Evolutionary conservation across 1,284 basidiomycete genomes (phyloP).

Genomic region (Microbotryum silenes-acaulis): DNA sequence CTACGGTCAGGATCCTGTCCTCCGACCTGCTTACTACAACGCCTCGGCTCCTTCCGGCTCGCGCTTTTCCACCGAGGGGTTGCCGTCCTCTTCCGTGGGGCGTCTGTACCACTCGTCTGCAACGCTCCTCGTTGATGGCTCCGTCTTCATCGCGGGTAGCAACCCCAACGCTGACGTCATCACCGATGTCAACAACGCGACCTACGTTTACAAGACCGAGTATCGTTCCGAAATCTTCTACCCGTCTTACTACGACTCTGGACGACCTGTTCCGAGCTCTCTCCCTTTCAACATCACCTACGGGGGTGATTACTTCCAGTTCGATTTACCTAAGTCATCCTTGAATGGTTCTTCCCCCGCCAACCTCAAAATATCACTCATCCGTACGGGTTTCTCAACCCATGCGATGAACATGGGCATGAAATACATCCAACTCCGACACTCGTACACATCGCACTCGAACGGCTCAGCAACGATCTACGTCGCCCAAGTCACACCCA

Average conservation of each 20-base stretch:
- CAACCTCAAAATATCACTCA: conserved; percentile 38
- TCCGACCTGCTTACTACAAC: conserved; percentile 40
- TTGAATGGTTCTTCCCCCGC: conserved; percentile 6
- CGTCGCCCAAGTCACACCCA: conserved; percentile 36
- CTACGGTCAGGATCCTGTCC: conserved; percentile 37
- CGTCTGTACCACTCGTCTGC: conserved; percentile 61
- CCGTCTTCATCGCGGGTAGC: conserved; percentile 68
- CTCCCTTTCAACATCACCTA: conserved; percentile 9
- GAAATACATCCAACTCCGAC: conserved; percentile 37
- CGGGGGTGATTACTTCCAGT: conserved; percentile 14
- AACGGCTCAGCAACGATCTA: conserved; percentile 37
- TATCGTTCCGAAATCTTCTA: too few species aligned
- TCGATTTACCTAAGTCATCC: not conserved
- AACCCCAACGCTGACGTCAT: conserved; percentile 55
- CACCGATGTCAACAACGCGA: conserved; percentile 4
- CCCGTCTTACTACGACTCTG: conserved; percentile 9
- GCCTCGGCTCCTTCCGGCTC: conserved; percentile 46
- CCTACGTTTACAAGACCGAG: not conserved
- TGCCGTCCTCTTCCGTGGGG: conserved; percentile 63
- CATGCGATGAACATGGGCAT: conserved; percentile 43
- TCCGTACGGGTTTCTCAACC: conserved; percentile 41
- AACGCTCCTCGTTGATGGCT: conserved; percentile 42
- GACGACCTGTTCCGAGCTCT: conserved; percentile 5
- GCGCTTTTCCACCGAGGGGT: conserved; percentile 53
- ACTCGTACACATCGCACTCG: conserved; percentile 37